Base-by-base conservation (phyloP, 495 filamentous ascomycete species). In the Acidomyces sp. region DNA sequence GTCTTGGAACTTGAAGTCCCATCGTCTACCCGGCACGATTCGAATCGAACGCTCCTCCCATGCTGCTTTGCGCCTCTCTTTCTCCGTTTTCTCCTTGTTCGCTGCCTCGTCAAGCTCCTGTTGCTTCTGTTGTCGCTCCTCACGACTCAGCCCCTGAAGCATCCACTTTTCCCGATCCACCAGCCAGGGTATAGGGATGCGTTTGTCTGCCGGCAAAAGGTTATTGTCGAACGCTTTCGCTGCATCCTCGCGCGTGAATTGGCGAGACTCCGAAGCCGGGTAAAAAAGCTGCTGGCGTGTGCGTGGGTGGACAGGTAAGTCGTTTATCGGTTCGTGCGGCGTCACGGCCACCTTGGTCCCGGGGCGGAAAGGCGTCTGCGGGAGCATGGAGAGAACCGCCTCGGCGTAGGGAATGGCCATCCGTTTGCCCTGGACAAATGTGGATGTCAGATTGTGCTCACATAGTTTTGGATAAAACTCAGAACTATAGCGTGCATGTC, bases 271-370 rank as follows among this genome's bases (percentile, higher is more conserved):
- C 7, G 90, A 80, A 33, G 78, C 75, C 3, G 92, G 90, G 57
- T 83, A 72, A 63, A 95, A 97, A 28, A 93, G 72, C 63, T 96
- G 90, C 41, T 78, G 70, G 34, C 70, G 69, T 0, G 90, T 94
- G 34, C 73, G 59, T 20, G 73, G 72, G 61, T 95, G 87, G 21
- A 85, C 76, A 41, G 79, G 78, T 6, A 97, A 72, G 55, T 94
- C 87, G 61, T 94, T 93, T 60, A 94, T 88, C 33, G 78, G 67
- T 67, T 97, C 90, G 56, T 92, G 85, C 2, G 63, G 84, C 1
- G 63, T 41, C 18, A 56, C 49, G 4, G 49, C 48, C 22, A 45
- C 47, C 25, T 41, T 45, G 24, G 41, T 39, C 15, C 47, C 19
- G 27, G 52, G 35, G 19, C 44, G 24, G 46, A 57, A 59, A 13